These are phyloP conservation scores for Themeda triandra DNA, from an alignment of 176 grass and related monocot species.

Conservation along the genomic window DNA sequence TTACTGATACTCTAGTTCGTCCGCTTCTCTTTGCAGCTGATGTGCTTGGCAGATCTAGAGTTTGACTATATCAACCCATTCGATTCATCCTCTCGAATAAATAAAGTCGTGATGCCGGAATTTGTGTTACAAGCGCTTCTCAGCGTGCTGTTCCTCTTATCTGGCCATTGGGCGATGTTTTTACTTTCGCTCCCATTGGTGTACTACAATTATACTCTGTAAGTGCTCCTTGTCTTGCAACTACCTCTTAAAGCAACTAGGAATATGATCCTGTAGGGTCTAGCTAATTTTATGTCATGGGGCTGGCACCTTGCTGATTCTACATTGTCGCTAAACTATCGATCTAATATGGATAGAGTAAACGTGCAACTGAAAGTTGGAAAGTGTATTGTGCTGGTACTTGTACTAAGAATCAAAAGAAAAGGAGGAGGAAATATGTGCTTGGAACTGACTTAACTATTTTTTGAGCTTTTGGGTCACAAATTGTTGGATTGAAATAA, in stretches of 20 bases:
- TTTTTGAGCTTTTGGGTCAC: background rate
- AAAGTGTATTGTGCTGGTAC: background rate
- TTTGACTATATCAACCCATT: conserved; percentile 98
- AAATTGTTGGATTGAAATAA: conserved; percentile 12
- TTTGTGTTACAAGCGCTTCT: conserved; percentile 70
- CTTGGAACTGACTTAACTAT: background rate
- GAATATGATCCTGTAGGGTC: background rate
- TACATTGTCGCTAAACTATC: background rate
- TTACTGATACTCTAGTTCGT: conserved; percentile 16
- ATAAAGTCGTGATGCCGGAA: conserved; percentile 85
- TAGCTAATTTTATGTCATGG: background rate
- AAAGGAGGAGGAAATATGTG: background rate
- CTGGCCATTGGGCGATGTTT: conserved; percentile 94
- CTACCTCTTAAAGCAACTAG: background rate
- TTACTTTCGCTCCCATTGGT: conserved; percentile 63
- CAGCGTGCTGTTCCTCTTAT: conserved; percentile 66
- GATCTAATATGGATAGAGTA: background rate
- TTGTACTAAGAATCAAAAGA: conserved; percentile 6
- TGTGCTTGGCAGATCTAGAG: conserved; percentile 94
- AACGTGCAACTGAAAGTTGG: background rate
- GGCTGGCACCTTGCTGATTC: background rate
- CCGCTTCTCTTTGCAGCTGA: conserved; percentile 48
- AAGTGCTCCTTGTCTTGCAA: conserved; percentile 30
- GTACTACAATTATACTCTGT: conserved; percentile 90
- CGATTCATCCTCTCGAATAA: conserved; percentile 84